Evolutionary conservation across 352 stramenopile genomes (phyloP).

Genomic region (Pythium biforme): DNA sequence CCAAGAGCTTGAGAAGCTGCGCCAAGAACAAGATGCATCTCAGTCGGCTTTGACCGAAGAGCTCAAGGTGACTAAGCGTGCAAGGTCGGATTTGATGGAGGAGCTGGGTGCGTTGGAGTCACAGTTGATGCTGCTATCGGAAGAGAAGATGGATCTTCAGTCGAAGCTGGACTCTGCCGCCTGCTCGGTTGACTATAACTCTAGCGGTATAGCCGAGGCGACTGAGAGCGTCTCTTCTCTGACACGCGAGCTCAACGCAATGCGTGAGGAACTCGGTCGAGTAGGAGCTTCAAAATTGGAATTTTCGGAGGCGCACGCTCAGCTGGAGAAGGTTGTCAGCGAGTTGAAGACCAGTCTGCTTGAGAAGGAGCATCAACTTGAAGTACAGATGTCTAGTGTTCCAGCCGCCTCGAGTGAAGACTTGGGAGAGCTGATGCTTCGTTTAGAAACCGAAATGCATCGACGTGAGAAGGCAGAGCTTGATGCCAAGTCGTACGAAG

Average conservation of each 20-base stretch:
- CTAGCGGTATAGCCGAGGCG: not conserved
- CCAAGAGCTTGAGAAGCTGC: slow-evolving; percentile 6
- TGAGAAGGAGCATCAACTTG: slow-evolving; percentile 9
- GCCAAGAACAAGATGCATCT: not conserved
- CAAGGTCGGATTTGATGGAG: slow-evolving; percentile 18
- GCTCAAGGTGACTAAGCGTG: not conserved
- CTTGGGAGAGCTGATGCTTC: slow-evolving; percentile 28
- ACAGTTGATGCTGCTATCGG: slow-evolving; percentile 22
- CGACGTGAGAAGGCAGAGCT: slow-evolving; percentile 46
- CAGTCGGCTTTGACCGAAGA: slow-evolving; percentile 1
- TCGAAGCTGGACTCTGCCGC: slow-evolving; percentile 9
- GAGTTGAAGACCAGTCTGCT: not conserved
- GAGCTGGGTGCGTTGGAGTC: slow-evolving; percentile 32
- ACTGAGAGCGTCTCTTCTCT: slow-evolving; percentile 3
- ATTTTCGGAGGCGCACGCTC: not conserved
- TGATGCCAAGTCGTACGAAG: slow-evolving; percentile 68
- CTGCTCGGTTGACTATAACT: not conserved
- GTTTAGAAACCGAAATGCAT: slow-evolving; percentile 40
- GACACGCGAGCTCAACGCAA: not conserved
- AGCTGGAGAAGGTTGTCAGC: not conserved
- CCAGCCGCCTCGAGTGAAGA: not conserved
- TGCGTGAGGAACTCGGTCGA: not conserved
- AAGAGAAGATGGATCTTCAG: slow-evolving; percentile 22
- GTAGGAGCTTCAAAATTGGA: slow-evolving; percentile 1
- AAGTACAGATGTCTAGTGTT: too few relatives aligned